Conservation (phyloP, 1,284 basidiomycete species). For the Ceratobasidium theobromae region DNA sequence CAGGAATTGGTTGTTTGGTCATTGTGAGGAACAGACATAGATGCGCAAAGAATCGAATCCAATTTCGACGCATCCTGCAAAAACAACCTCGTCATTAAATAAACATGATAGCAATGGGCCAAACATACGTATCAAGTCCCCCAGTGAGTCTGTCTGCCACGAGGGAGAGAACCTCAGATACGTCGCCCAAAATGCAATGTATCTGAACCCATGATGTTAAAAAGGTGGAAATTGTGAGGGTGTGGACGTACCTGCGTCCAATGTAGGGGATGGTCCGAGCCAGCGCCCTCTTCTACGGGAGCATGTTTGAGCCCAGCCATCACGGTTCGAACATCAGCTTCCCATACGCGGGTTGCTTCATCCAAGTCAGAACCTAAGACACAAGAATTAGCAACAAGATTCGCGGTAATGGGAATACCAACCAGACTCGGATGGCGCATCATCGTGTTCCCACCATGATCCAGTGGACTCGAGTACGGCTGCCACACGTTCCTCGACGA, state of each 20-base stretch:
- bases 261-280: conserved; percentile 21
- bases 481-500: conserved; percentile 80
- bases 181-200: conserved; percentile 66
- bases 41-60: conserved; percentile 89
- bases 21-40: conserved; percentile 88
- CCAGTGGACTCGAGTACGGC: conserved; percentile 44
- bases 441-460: conserved; percentile 52
- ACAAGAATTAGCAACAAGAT: conserved; percentile 40
- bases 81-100: background rate
- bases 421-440: conserved; percentile 42
- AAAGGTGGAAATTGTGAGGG: conserved; percentile 53
- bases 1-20: conserved; percentile 72
- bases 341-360: conserved; percentile 43
- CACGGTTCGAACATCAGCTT: conserved; percentile 9
- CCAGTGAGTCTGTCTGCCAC: conserved; percentile 34
- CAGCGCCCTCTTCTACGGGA: conserved; percentile 14
- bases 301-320: background rate
- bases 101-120: background rate
- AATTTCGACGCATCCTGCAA: conserved; percentile 42
- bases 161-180: conserved; percentile 34
- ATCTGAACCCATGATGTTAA: conserved; percentile 68
- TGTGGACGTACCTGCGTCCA: conserved; percentile 14
- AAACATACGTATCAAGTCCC: background rate
- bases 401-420: background rate
- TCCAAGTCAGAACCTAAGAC: conserved; percentile 40